Conservation (phyloP, 371 early-diverging fungal genomes). For the Mortierella sp. region DNA sequence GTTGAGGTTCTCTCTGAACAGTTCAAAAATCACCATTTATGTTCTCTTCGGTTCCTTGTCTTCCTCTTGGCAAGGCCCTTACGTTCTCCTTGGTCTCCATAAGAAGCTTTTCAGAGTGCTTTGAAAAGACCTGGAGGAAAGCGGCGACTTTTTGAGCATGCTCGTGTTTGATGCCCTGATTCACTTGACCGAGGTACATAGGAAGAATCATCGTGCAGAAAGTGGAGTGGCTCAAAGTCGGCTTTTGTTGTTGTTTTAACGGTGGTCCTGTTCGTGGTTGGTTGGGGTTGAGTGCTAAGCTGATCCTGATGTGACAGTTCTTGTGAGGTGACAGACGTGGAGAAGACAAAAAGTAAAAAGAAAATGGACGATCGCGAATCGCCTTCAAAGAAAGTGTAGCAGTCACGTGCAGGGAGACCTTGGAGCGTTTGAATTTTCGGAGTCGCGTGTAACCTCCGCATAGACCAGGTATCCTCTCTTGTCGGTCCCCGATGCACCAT, state of each 20-base stretch:
- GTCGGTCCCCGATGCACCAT: neutral
- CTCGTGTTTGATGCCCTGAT: constrained; percentile 29
- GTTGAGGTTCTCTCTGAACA: neutral
- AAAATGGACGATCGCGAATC: neutral
- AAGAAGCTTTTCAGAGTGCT: constrained; percentile 30
- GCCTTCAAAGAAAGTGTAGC: neutral
- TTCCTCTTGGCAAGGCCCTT: neutral
- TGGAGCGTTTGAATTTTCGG: neutral
- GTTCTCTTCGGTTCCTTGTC: neutral
- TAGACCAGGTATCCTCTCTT: too few relatives aligned
- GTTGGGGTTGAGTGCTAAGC: neutral
- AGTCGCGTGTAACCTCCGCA: neutral
- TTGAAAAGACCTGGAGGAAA: constrained; percentile 22
- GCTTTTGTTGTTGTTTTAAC: neutral
- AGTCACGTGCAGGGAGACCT: neutral
- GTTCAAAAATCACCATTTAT: neutral
- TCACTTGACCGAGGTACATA: constrained; percentile 36
- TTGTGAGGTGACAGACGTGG: neutral
- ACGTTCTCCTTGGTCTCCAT: constrained; percentile 25
- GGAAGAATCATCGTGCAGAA: constrained; percentile 21
- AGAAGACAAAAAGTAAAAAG: neutral
- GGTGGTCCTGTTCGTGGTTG: neutral
- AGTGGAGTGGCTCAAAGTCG: neutral
- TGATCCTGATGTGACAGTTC: neutral
- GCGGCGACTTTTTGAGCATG: constrained; percentile 26